Evolutionary conservation across 2,329 filamentous ascomycete species (phyloP).

Genomic region (Cladosporium sp.): DNA sequence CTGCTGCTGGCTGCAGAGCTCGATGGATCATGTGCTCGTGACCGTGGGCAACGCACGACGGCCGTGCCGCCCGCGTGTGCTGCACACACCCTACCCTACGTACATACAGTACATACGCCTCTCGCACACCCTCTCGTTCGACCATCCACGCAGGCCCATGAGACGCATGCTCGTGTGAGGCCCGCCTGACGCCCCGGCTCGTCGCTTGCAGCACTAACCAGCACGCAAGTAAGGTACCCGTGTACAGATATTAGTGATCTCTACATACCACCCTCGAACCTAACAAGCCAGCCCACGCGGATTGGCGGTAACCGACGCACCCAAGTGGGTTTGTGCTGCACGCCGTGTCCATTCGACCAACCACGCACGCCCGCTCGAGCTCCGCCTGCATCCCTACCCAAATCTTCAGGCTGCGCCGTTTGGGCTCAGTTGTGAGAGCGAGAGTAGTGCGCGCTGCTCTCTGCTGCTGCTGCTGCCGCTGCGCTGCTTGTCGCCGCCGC

Average conservation of each 20-base stretch:
- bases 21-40: conserved; percentile 1
- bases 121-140: not conserved
- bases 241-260: not conserved
- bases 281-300: not conserved
- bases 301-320: conserved; percentile 6
- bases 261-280: not conserved
- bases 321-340: conserved; percentile 7
- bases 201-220: not conserved
- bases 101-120: not conserved
- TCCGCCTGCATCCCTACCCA: conserved; percentile 15
- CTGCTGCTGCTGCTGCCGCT: not conserved
- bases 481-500: not conserved
- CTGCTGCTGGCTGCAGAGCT: not conserved
- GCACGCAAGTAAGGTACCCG: conserved; percentile 11
- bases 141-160: not conserved
- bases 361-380: not conserved
- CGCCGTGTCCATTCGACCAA: not conserved
- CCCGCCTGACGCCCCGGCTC: conserved; percentile 10
- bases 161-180: conserved; percentile 8
- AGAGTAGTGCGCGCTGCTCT: not conserved
- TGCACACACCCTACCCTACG: not conserved
- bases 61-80: not conserved
- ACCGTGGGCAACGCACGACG: not conserved
- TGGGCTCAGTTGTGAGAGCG: not conserved
- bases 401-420: conserved; percentile 9